Base-by-base conservation (phyloP, 768 basidiomycete genomes). In the Tricholoma sp. region DNA sequence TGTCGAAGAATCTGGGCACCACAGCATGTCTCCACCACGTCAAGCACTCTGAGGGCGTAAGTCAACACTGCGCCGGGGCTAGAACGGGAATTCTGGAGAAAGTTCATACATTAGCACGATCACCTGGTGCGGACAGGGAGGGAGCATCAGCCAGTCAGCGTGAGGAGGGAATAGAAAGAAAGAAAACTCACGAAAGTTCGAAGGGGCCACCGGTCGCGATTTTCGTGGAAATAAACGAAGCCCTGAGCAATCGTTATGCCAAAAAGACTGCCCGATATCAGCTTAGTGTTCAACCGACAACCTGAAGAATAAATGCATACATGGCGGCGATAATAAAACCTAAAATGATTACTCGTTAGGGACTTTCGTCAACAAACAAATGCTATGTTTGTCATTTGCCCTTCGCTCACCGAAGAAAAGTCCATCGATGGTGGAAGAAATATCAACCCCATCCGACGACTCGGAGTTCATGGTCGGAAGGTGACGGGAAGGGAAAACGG, bases 151-250 rank as follows among this genome's bases (percentile, higher is more conserved):
- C 37, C 24, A 10, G n/a, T 41, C 37, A 12, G 11, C 17, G 28
- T 4, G 29, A 20, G 20, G 24, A 3, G 9, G 6, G 17, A 39
- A 3, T 12, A 6, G 17, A 45, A 9, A 44, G 6, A n/a, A n/a
- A n/a, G n/a, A n/a, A n/a, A 6, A 39, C 55, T 39, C 20, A 52
- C 50, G 10, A 57, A 57, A 4, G 29, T 18, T 18, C 51, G 50
- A 39, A 57, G 12, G 31, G 24, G 39, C 55, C 55, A 57, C 20
- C 34, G 28, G 33, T 57, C 55, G 9, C 15, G 39, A 15, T 51
- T 57, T 15, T 28, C 36, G 5, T 34, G 55, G 6, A 45, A 24
- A 39, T 57, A 57, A 24, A 18, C 33, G 41, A 39, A 52, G 15
- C 39, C 36, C 29, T 52, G 55, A 3, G 45, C 50, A 20, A 57